Conservation (phyloP, 176 grass and related monocot genomes). For the Alloteropsis semialata region DNA sequence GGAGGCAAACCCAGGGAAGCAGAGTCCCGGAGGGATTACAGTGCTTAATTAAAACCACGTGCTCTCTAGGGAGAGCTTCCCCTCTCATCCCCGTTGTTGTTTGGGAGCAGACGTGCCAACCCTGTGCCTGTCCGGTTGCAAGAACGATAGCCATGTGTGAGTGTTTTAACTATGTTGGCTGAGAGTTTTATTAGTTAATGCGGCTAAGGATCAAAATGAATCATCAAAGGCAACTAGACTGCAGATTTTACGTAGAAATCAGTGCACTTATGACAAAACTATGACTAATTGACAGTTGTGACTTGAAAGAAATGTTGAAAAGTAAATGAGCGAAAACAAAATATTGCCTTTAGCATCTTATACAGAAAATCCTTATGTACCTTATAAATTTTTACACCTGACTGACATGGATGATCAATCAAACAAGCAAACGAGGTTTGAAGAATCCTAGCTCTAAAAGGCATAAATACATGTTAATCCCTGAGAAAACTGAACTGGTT, state of each 20-base stretch:
- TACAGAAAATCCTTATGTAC: neutral
- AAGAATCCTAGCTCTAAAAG: neutral
- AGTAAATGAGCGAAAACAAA: neutral
- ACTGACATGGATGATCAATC: too few relatives aligned
- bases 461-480: neutral
- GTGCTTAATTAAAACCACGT: too few relatives aligned
- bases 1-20: too few relatives aligned
- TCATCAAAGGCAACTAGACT: neutral
- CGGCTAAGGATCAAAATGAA: slow-evolving; percentile 7
- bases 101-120: too few relatives aligned
- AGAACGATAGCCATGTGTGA: too few relatives aligned
- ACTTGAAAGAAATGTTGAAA: neutral
- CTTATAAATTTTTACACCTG: neutral
- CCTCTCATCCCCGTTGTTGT: too few relatives aligned
- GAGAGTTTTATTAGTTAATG: neutral
- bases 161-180: neutral
- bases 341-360: neutral
- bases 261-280: neutral
- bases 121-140: too few relatives aligned
- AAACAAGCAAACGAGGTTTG: neutral
- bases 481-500: neutral
- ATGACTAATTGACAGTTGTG: neutral
- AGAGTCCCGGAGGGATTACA: too few relatives aligned
- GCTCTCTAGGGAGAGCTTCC: too few relatives aligned
- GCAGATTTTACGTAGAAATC: slow-evolving; percentile 13